Conservation (phyloP, 768 basidiomycete species). For the Suillus spraguei region DNA sequence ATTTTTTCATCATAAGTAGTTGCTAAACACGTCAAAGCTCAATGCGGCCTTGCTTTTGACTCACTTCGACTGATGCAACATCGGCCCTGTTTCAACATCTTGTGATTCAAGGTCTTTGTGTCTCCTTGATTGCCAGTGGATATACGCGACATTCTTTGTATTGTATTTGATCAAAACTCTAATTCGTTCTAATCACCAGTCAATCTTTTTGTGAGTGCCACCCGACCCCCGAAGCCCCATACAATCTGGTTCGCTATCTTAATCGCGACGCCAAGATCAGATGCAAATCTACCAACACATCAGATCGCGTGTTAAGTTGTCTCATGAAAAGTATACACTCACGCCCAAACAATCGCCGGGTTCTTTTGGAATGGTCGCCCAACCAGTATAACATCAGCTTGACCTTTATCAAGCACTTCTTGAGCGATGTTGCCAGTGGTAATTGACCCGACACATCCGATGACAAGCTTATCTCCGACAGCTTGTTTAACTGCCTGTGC, state of each 20-base stretch:
- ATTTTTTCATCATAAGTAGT: too few relatives aligned
- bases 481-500: conserved; percentile 54
- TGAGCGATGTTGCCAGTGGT: conserved; percentile 44
- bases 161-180: not conserved
- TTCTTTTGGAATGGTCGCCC: conserved; percentile 63
- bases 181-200: conserved; percentile 16
- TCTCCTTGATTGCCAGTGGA: not conserved
- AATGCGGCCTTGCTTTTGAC: not conserved
- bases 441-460: conserved; percentile 30
- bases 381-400: conserved; percentile 50
- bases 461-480: conserved; percentile 42
- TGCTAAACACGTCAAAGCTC: not conserved
- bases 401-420: conserved; percentile 42
- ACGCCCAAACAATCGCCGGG: conserved; percentile 47
- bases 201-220: conserved; percentile 10
- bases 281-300: conserved; percentile 42
- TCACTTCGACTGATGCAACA: not conserved
- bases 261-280: conserved; percentile 53
- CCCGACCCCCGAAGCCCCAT: conserved; percentile 52
- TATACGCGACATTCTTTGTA: not conserved
- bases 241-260: conserved; percentile 54
- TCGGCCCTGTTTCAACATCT: not conserved
- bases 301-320: not conserved
- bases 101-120: not conserved
- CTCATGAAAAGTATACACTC: conserved; percentile 15